Conservation (phyloP, 495 filamentous ascomycete genomes). For the Aspergillus coremiiformis region DNA sequence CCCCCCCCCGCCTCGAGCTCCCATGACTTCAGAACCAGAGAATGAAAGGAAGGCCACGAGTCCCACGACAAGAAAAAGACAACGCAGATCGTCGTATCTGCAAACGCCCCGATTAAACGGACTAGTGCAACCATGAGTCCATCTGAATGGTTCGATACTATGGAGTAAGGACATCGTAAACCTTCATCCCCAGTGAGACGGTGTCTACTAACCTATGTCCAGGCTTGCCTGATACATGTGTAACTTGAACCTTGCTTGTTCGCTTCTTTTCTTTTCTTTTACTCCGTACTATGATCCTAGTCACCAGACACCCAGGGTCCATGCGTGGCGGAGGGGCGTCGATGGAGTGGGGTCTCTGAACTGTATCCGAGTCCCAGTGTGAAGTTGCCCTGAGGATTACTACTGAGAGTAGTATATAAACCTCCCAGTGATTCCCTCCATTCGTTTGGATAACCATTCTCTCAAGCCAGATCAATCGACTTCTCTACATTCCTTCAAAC, state of each 20-base stretch:
- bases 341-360: background rate
- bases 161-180: background rate
- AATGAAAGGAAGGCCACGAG: background rate
- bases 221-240: background rate
- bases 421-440: background rate
- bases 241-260: too few species aligned
- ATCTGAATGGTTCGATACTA: background rate
- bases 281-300: too few species aligned
- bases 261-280: background rate
- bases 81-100: background rate
- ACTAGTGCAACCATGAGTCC: background rate
- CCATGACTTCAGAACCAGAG: background rate
- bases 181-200: background rate
- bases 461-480: too few species aligned
- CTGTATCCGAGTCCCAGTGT: too few species aligned
- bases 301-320: background rate
- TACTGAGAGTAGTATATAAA: too few species aligned
- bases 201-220: background rate
- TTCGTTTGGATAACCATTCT: background rate
- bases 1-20: too few species aligned
- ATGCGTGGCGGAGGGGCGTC: background rate
- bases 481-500: slow-evolving; percentile 8
- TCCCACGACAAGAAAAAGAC: background rate
- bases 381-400: too few species aligned
- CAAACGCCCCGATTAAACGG: background rate